A percentile compares a stretch with the other conserved stretches of the same genome.
These are phyloP conservation scores for Neofusicoccum laricinum DNA, from an alignment of 2,329 filamentous ascomycete species.

Conservation along the genomic window DNA sequence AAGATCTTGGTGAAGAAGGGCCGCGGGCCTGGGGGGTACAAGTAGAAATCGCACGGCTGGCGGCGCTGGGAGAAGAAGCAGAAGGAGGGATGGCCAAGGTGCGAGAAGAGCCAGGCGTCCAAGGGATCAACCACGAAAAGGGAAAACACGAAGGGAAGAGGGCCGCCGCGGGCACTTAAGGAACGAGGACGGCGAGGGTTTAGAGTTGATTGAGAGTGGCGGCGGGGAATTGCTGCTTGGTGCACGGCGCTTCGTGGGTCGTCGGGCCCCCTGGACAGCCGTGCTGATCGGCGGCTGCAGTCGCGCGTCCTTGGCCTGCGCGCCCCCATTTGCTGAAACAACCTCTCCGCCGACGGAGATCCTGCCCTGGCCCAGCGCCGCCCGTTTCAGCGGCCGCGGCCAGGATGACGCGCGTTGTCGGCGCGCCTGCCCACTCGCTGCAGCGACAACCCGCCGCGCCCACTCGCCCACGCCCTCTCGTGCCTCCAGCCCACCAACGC, in stretches of 20 bases:
- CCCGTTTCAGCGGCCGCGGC: constrained; percentile 10
- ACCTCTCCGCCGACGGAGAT: neutral
- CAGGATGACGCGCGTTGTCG: constrained; percentile 10
- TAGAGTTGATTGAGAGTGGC: constrained; percentile 11
- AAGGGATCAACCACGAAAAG: neutral
- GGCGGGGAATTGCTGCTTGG: constrained; percentile 1
- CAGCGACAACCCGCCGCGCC: neutral
- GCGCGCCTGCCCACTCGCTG: neutral
- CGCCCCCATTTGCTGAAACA: constrained; percentile 11
- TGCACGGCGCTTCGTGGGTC: neutral
- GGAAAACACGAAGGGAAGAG: neutral
- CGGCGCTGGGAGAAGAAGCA: neutral
- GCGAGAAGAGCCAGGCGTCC: neutral
- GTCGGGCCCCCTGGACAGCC: constrained; percentile 5
- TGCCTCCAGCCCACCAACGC: neutral
- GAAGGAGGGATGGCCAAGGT: neutral
- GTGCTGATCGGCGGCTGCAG: constrained; percentile 1
- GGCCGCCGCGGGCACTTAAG: constrained; percentile 2
- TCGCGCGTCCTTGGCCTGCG: neutral
- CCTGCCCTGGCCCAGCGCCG: constrained; percentile 5
- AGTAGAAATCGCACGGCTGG: constrained; percentile 1
- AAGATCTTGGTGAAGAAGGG: neutral
- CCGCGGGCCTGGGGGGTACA: neutral
- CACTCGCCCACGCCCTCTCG: neutral
- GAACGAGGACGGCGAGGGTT: neutral